Conservation (phyloP, 169 alveolate species). For the Eimeria acervulina region DNA sequence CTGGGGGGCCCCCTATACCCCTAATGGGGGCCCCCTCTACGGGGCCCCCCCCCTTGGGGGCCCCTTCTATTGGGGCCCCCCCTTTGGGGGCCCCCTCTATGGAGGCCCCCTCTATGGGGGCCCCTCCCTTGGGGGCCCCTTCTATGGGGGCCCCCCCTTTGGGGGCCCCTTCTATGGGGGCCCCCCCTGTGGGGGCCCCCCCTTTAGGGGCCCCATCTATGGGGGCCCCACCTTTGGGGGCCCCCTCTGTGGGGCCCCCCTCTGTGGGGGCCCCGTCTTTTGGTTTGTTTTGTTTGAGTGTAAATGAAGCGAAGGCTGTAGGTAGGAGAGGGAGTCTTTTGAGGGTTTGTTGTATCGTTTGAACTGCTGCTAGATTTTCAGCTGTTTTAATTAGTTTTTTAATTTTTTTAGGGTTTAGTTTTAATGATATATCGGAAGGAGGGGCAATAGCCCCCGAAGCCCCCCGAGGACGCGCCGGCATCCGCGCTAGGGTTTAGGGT, state of each 20-base stretch:
- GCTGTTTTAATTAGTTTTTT: background rate
- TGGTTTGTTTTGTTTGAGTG: background rate
- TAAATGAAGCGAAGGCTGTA: background rate
- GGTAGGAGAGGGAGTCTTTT: background rate
- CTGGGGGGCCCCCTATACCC: background rate
- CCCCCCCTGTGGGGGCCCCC: background rate
- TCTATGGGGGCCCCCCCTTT: background rate
- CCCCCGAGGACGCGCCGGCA: background rate
- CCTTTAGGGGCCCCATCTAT: background rate
- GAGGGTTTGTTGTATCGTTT: background rate
- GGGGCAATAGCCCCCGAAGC: background rate
- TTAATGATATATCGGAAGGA: background rate
- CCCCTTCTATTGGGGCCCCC: background rate
- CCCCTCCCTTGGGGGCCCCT: background rate
- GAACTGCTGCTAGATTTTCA: background rate
- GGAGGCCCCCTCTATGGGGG: background rate
- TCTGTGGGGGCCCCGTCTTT: background rate
- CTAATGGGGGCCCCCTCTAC: background rate
- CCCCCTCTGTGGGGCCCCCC: background rate
- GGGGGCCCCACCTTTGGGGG: background rate
- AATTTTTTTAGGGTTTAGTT: background rate
- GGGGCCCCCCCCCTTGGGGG: background rate
- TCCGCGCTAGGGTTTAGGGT: slow-evolving; percentile 38
- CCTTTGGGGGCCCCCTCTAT: background rate
- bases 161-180: background rate